Evolutionary conservation across 2,329 filamentous ascomycete genomes (phyloP), one percentile per base, ranked within the genome.

Genomic region (Penicillium sp.): DNA sequence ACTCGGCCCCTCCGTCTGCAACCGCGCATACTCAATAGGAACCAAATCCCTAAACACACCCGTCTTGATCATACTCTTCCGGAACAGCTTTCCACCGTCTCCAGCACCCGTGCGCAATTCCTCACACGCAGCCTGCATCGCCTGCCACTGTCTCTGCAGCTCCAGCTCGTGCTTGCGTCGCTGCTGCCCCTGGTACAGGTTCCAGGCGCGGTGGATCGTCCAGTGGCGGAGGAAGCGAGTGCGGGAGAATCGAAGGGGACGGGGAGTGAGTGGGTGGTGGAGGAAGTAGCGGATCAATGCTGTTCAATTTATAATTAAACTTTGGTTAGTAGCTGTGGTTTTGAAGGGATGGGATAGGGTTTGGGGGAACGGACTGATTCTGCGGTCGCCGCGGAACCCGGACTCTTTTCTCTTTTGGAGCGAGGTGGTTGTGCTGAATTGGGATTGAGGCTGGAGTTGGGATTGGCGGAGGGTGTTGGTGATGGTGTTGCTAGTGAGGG

Each of bases 141-240:
- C 81, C 64, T 87, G 84, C 72, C 89, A 89, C 75, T 82, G 81
- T 35, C 87, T 77, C 72, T 88, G 81, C 41, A 96, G 78, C 67
- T 90, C 87, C 48, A 77, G 73, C 65, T 87, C 78, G 45, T 82
- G 77, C 32, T 75, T 72, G 56, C 79, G 75, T 42, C 83, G 82
- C 61, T 83, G 78, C 66, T 86, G 80, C 59, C 83, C 79, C 61
- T 84, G 82, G 72, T 85, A 85, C 28, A 97, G 77, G 62, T 87
- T 78, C 88, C 90, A 97, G 21, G 91, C 91, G 61, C 93, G 89
- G 76, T 97, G 90, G 70, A 98, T 97, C 45, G 93, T 97, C 93
- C 93, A 98, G 77, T 98, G 93, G 41, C 93, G 87, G 57, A 98
- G 82, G 70, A 83, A 80, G 49, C 93, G 84, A 69, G 85, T 86